phyloP scores from a whole-genome alignment of 2,329 filamentous ascomycete genomes.

The Diaporthe humulicola region DNA sequence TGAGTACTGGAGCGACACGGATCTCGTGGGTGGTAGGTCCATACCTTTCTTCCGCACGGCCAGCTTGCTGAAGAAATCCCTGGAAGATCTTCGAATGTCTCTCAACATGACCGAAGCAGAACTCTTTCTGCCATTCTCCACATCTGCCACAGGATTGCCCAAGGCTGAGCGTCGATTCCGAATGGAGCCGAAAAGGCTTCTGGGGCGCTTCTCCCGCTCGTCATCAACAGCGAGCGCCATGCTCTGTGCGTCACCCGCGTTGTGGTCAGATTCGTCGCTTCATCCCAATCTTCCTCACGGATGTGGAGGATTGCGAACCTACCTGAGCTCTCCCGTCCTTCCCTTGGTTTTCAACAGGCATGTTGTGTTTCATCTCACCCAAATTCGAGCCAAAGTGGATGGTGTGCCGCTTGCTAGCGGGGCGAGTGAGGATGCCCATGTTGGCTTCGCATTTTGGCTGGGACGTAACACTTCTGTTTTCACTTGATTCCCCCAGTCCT shows the following conservation, averaged over 20 bases:
- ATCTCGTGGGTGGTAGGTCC: background rate
- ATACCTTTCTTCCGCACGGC: background rate
- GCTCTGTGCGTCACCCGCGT: constrained; percentile 3
- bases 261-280: background rate
- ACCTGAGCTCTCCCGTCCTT: constrained; percentile 7
- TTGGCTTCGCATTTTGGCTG: background rate
- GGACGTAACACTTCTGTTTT: background rate
- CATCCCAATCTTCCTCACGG: background rate
- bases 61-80: constrained; percentile 21
- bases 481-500: background rate
- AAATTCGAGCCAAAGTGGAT: constrained; percentile 2
- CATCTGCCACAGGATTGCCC: background rate
- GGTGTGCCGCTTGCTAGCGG: constrained; percentile 1
- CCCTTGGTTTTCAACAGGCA: background rate
- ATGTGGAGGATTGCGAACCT: background rate
- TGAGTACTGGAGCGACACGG: background rate
- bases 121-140: constrained; percentile 33
- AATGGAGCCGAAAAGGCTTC: constrained; percentile 15
- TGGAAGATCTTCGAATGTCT: constrained; percentile 17
- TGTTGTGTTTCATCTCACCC: background rate
- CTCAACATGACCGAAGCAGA: constrained; percentile 18
- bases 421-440: background rate
- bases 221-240: background rate
- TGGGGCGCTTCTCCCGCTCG: constrained; percentile 9
- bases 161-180: constrained; percentile 24